Evolutionary conservation across 805 yeast species (phyloP).

Genomic region (Lipomyces spencermartinsiae): DNA sequence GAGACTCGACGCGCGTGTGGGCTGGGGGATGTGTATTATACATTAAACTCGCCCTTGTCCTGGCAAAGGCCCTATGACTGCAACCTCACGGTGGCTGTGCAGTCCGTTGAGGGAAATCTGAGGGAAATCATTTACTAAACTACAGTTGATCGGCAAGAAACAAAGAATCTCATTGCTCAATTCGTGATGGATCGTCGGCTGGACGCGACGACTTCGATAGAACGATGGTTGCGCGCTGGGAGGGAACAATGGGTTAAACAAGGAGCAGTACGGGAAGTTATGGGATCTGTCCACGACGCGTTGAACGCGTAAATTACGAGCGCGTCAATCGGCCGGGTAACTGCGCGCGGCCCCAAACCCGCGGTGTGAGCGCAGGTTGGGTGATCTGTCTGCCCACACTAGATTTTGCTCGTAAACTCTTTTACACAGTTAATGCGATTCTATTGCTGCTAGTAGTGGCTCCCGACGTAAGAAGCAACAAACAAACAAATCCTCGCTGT

Average conservation of each 20-base stretch:
- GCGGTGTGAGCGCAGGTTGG: not conserved
- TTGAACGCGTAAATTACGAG: not conserved
- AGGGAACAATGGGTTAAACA: not conserved
- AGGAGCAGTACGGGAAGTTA: not conserved
- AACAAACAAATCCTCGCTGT: not conserved
- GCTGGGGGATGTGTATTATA: not conserved
- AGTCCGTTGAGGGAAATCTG: too few relatives aligned
- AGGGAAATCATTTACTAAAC: not conserved
- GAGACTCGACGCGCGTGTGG: not conserved
- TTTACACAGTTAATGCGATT: not conserved
- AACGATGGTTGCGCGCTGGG: not conserved
- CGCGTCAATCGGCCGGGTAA: not conserved
- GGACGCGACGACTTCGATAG: not conserved
- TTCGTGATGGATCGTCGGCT: not conserved
- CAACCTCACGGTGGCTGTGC: constrained; percentile 1
- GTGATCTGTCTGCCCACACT: not conserved
- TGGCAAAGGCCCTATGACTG: not conserved
- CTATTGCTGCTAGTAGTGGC: not conserved
- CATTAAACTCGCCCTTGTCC: not conserved
- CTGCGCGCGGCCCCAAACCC: not conserved
- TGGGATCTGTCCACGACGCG: not conserved
- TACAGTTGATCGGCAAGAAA: constrained; percentile 1
- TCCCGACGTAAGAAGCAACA: constrained; percentile 7
- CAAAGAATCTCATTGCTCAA: not conserved
- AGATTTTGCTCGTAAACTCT: too few relatives aligned